Evolutionary conservation across 2,329 filamentous ascomycete genomes (phyloP).

Genomic region (Cercospora zeae-maydis): DNA sequence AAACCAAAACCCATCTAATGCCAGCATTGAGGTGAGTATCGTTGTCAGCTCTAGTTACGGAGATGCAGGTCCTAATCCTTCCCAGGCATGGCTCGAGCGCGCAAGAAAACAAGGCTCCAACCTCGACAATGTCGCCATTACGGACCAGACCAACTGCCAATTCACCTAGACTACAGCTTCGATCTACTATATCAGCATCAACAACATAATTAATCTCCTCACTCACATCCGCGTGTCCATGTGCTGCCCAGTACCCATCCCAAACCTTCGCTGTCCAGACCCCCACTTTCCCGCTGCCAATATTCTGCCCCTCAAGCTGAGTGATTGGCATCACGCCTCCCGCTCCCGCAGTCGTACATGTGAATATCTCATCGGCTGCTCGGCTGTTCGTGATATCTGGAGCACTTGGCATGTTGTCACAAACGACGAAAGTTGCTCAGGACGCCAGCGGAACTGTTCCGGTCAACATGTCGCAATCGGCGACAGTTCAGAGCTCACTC

Average conservation of each 20-base stretch:
- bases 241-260: constrained; percentile 52
- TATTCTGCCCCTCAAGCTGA: constrained; percentile 42
- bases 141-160: constrained; percentile 20
- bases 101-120: constrained; percentile 21
- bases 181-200: neutral
- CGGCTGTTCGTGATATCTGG: too few species aligned
- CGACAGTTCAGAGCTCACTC: neutral
- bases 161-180: constrained; percentile 12
- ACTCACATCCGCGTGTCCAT: constrained; percentile 38
- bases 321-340: constrained; percentile 55
- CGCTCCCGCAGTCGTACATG: constrained; percentile 53
- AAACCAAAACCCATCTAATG: constrained; percentile 20
- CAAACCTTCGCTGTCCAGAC: constrained; percentile 49
- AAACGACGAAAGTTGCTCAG: neutral
- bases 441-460: neutral
- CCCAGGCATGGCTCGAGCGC: constrained; percentile 20
- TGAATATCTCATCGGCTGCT: constrained; percentile 52
- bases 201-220: constrained; percentile 19
- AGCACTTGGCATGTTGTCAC: too few species aligned
- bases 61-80: neutral
- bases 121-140: constrained; percentile 17
- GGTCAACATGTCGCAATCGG: neutral
- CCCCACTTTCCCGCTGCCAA: constrained; percentile 45
- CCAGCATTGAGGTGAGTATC: constrained; percentile 20
- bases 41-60: too few species aligned